Evolutionary conservation across 306 rosid species (phyloP).

Genomic region (Casuarina equisetifolia): DNA sequence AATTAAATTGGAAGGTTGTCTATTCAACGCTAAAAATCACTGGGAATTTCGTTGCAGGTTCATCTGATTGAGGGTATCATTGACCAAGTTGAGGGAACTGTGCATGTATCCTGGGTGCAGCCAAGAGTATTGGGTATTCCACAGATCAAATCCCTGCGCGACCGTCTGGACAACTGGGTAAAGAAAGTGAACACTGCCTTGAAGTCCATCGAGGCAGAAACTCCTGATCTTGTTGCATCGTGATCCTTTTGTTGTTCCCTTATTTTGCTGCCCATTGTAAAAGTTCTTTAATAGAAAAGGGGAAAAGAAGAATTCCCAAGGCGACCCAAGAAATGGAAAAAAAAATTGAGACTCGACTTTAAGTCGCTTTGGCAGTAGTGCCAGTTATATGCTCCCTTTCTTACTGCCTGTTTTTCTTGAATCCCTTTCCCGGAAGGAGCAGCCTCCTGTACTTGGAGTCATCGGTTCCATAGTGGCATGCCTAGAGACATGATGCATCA

Average conservation of each 20-base stretch:
- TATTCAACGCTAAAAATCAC: slow-evolving; percentile 8
- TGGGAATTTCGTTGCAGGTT: slow-evolving; percentile 53
- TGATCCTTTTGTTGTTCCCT: slow-evolving; percentile 31
- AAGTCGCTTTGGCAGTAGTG: slow-evolving; percentile 42
- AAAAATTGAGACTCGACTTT: slow-evolving; percentile 24
- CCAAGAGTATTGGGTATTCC: slow-evolving; percentile 93
- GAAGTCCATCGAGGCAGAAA: slow-evolving; percentile 93
- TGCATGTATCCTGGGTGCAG: slow-evolving; percentile 98
- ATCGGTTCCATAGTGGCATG: slow-evolving; percentile 57
- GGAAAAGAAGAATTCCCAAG: slow-evolving; percentile 36
- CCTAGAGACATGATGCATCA: slow-evolving; percentile 49
- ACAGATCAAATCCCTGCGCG: slow-evolving; percentile 84
- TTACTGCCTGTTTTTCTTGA: slow-evolving; percentile 47
- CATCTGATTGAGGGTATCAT: slow-evolving; percentile 97
- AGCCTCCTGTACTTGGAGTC: slow-evolving; percentile 56
- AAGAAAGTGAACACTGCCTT: slow-evolving; percentile 83
- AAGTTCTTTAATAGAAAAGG: slow-evolving; percentile 36
- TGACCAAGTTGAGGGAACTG: slow-evolving; percentile 93
- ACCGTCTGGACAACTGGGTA: slow-evolving; percentile 79
- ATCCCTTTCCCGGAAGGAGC: slow-evolving; percentile 53
- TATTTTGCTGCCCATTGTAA: slow-evolving; percentile 48
- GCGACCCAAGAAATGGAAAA: slow-evolving; percentile 21
- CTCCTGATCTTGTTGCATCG: slow-evolving; percentile 92
- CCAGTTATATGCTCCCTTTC: slow-evolving; percentile 44
- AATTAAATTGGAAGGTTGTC: neutral